A percentile compares a stretch with the other conserved stretches of the same genome.
These are phyloP conservation scores for Zygosaccharomyces gambellarensis DNA, from an alignment of 805 yeast genomes.

Conservation along the genomic window DNA sequence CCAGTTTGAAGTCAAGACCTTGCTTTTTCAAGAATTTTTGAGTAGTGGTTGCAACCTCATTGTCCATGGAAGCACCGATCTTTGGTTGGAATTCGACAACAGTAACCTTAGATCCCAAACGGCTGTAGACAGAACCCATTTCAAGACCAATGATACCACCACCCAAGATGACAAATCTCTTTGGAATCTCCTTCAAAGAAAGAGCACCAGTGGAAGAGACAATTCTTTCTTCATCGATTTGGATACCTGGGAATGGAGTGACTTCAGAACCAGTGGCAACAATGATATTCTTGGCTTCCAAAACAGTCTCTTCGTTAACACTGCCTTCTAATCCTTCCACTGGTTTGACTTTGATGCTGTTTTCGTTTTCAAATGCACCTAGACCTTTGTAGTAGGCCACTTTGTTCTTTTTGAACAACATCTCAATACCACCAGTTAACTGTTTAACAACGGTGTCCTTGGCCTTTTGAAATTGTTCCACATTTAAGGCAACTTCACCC, in stretches of 20 bases:
- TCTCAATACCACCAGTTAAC: slow-evolving; percentile 89
- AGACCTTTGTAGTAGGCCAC: slow-evolving; percentile 91
- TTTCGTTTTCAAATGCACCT: slow-evolving; percentile 82
- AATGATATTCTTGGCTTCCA: slow-evolving; percentile 82
- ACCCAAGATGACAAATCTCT: slow-evolving; percentile 87
- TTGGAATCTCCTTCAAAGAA: slow-evolving; percentile 82
- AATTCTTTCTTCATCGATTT: slow-evolving; percentile 93
- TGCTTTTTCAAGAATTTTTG: slow-evolving; percentile 91
- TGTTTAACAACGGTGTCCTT: slow-evolving; percentile 87
- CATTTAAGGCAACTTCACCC: slow-evolving; percentile 67
- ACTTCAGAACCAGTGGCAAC: slow-evolving; percentile 99
- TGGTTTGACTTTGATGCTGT: slow-evolving; percentile 73
- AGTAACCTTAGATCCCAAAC: slow-evolving; percentile 94
- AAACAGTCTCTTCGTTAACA: slow-evolving; percentile 51
- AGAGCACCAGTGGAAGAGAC: slow-evolving; percentile 94
- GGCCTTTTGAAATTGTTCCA: slow-evolving; percentile 79
- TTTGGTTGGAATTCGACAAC: slow-evolving; percentile 84
- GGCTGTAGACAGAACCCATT: slow-evolving; percentile 97
- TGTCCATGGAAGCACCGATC: slow-evolving; percentile 98
- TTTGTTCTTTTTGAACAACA: slow-evolving; percentile 91
- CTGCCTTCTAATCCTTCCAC: slow-evolving; percentile 78
- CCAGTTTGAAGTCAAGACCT: slow-evolving; percentile 88
- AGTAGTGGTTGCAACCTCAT: slow-evolving; percentile 83
- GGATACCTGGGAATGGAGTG: slow-evolving; percentile 97
- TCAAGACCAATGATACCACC: slow-evolving; percentile 99